Conservation (phyloP, 2,329 filamentous ascomycete genomes). For the Sporothrix luriei region DNA sequence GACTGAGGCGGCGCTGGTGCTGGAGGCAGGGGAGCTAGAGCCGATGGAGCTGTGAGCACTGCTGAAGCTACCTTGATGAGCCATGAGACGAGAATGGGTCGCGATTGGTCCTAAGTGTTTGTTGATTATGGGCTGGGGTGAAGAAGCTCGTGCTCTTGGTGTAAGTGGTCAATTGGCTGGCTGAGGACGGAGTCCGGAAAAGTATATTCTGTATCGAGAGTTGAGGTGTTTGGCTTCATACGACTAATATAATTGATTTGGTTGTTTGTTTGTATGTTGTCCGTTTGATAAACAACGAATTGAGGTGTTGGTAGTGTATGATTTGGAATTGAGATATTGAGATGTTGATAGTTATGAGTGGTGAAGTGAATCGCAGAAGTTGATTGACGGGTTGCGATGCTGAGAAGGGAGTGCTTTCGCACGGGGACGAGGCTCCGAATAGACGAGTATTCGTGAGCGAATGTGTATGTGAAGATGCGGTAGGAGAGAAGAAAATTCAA, state of each 20-base stretch:
- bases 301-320: background rate
- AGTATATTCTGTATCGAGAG: background rate
- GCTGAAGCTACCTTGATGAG: slow-evolving; percentile 32
- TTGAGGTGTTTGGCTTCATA: background rate
- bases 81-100: slow-evolving; percentile 26
- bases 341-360: background rate
- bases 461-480: slow-evolving; percentile 10
- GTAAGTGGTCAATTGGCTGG: background rate
- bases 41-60: slow-evolving; percentile 28
- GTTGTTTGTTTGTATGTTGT: background rate
- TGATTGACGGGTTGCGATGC: slow-evolving; percentile 24
- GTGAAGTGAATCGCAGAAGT: slow-evolving; percentile 7
- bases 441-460: slow-evolving; percentile 15
- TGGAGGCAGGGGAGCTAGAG: slow-evolving; percentile 31
- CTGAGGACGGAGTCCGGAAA: background rate
- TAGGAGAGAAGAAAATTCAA: slow-evolving; percentile 3
- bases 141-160: background rate
- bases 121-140: background rate
- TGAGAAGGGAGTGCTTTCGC: slow-evolving; percentile 26
- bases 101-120: slow-evolving; percentile 4
- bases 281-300: background rate
- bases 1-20: slow-evolving; percentile 27
- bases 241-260: background rate
- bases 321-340: slow-evolving; percentile 2
- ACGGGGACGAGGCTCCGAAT: slow-evolving; percentile 17